These are phyloP conservation scores for Ceriops tagal DNA, from an alignment of 345 rosid genomes.

Conservation along the genomic window DNA sequence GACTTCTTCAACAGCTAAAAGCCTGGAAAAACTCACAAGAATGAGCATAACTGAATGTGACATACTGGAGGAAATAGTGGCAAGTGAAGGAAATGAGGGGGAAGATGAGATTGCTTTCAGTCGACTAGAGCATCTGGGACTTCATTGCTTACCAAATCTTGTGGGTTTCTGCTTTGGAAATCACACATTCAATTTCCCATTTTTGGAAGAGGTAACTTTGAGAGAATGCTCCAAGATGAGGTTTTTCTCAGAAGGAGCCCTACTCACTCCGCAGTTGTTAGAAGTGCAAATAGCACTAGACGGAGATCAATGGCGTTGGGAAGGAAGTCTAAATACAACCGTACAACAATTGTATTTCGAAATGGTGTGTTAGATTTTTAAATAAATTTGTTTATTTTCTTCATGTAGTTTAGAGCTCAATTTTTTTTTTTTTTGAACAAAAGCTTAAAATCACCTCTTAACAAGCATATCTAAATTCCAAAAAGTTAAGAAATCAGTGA, in stretches of 20 bases:
- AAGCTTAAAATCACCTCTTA: no score
- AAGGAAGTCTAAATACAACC: not conserved
- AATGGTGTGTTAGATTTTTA: not conserved
- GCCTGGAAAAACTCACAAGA: conserved; percentile 11
- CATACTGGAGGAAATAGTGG: conserved; percentile 14
- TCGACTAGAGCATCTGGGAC: conserved; percentile 11
- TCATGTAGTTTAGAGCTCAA: no score
- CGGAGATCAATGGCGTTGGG: not conserved
- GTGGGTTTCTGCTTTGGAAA: not conserved
- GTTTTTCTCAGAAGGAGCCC: not conserved
- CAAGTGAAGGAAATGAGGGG: not conserved
- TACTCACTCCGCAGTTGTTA: not conserved
- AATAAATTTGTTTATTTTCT: no score
- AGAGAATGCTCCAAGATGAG: conserved; percentile 1
- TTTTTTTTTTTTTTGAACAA: no score
- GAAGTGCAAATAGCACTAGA: not conserved
- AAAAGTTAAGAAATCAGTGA: no score
- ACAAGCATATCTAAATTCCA: no score
- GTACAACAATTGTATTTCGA: not conserved
- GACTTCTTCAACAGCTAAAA: conserved; percentile 14
- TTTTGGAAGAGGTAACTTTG: not conserved
- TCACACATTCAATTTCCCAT: conserved; percentile 4
- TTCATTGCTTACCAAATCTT: conserved; percentile 15
- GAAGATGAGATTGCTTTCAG: conserved; percentile 9
- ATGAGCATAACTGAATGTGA: conserved; percentile 19